phyloP scores from a whole-genome alignment of 1,139 yeast genomes.

The Wickerhamiella pararugosa region DNA sequence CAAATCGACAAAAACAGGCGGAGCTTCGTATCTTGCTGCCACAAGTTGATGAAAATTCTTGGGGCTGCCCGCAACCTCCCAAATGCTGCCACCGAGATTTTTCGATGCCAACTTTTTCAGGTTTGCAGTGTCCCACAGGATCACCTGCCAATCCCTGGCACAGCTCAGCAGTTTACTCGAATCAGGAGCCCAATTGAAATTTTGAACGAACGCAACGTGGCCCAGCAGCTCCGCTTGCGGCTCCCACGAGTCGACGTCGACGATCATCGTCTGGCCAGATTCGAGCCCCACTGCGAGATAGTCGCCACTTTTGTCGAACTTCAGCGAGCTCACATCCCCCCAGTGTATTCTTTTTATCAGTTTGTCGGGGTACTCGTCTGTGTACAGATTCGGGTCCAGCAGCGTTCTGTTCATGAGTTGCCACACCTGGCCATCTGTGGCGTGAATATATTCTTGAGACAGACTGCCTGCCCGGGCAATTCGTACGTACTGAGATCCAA shows the following conservation, averaged over 20 bases:
- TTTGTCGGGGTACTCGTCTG: constrained; percentile 85
- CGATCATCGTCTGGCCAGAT: constrained; percentile 65
- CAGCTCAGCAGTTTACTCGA: constrained; percentile 60
- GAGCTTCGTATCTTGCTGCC: constrained; percentile 29
- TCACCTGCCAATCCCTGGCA: constrained; percentile 75
- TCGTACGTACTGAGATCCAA: neutral
- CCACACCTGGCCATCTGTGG: neutral
- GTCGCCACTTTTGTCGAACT: constrained; percentile 66
- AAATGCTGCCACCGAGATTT: constrained; percentile 53
- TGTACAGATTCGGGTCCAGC: constrained; percentile 82
- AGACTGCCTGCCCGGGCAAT: neutral
- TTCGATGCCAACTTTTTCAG: constrained; percentile 24
- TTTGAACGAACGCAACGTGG: constrained; percentile 63
- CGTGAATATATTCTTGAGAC: neutral
- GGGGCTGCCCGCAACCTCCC: constrained; percentile 55
- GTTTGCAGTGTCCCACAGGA: constrained; percentile 62
- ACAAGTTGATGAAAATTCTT: constrained; percentile 31
- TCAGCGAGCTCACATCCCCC: constrained; percentile 64
- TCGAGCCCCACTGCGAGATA: constrained; percentile 75
- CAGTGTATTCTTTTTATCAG: constrained; percentile 46
- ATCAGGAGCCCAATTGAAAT: constrained; percentile 61
- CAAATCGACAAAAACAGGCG: constrained; percentile 22
- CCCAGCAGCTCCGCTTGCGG: constrained; percentile 40
- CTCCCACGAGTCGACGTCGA: constrained; percentile 58
- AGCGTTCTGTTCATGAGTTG: constrained; percentile 59